Evolutionary conservation across 495 filamentous ascomycete genomes (phyloP), one percentile per base, ranked within the genome.

Genomic region (Neurospora cerealis): DNA sequence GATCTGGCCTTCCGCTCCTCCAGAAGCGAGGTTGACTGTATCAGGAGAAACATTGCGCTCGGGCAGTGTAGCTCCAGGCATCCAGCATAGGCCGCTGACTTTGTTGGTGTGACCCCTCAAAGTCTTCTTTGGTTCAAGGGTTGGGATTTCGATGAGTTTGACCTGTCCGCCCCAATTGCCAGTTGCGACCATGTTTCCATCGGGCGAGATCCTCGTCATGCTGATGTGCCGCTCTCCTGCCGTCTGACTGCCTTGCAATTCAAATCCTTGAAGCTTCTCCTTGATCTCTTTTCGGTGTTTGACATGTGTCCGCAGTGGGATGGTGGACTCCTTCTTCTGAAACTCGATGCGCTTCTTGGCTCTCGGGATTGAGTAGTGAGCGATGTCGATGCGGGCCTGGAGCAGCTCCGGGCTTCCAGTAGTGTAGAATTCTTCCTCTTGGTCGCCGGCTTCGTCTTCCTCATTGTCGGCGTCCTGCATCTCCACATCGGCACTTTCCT

Each of bases 341-440:
- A 89, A 90, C 5, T 88, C 89, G 9, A 97, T 87, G 72, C 95
- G 86, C 71, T 86, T 83, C 79, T 92, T 93, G 69, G 96, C 93
- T 69, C 92, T 86, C 5, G 94, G 95, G 37, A 99, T 81, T 19
- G 94, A 97, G 81, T 91, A 98, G 21, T 87, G 84, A 8, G 96
- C 96, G 72, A 99, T 97, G 10, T 89, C 87, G 78, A 89, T 91
- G 69, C 96, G 87, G 6, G 93, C 93, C 28, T 91, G 86, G 21
- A 97, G 84, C 13, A 99, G 83, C 70, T 92, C 92, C 11, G 88
- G 83, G 4, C 87, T 85, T 0, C 96, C 96, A 70, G 91, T 88
- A 1, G 95, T 97, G 79, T 98, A 99, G 80, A 98, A 98, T 76
- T 99, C 96, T 79, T 98, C 96, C 75, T 97, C 93, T 76, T 94